A percentile compares a stretch with the other conserved stretches of the same genome.
These are phyloP conservation scores for Aspergillus mulundensis DNA, from an alignment of 495 filamentous ascomycete species.

Conservation along the genomic window DNA sequence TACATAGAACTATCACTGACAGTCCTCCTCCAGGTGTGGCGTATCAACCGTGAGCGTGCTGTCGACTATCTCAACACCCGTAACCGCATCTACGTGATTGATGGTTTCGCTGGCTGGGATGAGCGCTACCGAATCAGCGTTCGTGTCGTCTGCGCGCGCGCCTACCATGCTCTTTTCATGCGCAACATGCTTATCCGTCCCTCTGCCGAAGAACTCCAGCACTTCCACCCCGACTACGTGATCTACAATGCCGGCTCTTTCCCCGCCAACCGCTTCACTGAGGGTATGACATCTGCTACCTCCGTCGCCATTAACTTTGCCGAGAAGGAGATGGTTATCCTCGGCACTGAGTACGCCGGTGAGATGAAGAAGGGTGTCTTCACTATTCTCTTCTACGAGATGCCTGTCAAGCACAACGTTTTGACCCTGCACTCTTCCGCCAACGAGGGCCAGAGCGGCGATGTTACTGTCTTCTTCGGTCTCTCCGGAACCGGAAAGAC, in stretches of 20 bases:
- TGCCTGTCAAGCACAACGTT: conserved; percentile 99
- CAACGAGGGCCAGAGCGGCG: conserved; percentile 81
- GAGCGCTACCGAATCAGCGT: conserved; percentile 97
- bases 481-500: conserved; percentile 99
- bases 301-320: conserved; percentile 85
- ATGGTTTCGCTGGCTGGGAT: conserved; percentile 97
- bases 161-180: conserved; percentile 99
- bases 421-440: conserved; percentile 94
- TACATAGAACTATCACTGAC: conserved; percentile 17
- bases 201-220: conserved; percentile 78
- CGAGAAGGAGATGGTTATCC: conserved; percentile 95
- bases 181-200: conserved; percentile 99
- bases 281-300: conserved; percentile 94
- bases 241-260: conserved; percentile 99
- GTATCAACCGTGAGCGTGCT: conserved; percentile 98
- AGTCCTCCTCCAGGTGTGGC: conserved; percentile 74
- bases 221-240: conserved; percentile 98
- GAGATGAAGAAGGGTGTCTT: conserved; percentile 99
- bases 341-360: conserved; percentile 97
- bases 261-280: conserved; percentile 96
- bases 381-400: conserved; percentile 99
- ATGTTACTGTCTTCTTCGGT: conserved; percentile 98
- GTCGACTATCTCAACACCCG: conserved; percentile 98
- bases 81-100: conserved; percentile 97
- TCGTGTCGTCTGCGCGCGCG: conserved; percentile 95